Evolutionary conservation across 805 yeast genomes (phyloP), one percentile per base, ranked within the genome.

Genomic region (Hanseniaspora valbyensis): DNA sequence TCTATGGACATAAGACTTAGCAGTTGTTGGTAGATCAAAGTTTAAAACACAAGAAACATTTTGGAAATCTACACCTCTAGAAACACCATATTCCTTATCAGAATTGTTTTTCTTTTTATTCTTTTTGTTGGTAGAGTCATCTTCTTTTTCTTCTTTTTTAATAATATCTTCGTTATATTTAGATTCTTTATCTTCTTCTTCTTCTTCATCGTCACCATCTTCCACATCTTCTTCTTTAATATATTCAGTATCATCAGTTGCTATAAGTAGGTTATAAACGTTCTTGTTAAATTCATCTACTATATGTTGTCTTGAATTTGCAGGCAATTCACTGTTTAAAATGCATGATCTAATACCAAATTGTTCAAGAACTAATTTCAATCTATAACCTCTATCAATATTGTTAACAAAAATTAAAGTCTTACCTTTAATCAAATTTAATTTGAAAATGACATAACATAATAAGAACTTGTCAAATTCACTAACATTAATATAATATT

Each of bases 31-130:
- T 58, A 92, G 70, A 63, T 92, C 98, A 64, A 92, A 92, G 67
- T 92, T 92, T 56, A 92, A 70, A 7, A 92, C 98, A 69, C 97
- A 92, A 8, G 96, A 92, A 53, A 92, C 97, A 59, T 92, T 90
- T 59, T 77, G 81, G 72, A 92, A 92, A 67, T 92, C 98, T 36
- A 92, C 94, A 61, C 98, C 98, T 66, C 98, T 78, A 24, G 96
- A 83, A 38, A 89, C 96, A 55, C 96, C 95, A 62, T 83, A 92
- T 59, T 92, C 97, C 54, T 71, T 73, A 59, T 82, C 88, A 52
- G 74, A 71, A 52, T 68, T 70, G 4, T 60, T 55, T 44, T 56
- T 56, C 9, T 50, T 61, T 56, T 60, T 58, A 10, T 41, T 40
- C 19, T 62, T 53, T 41, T 57, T 56, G 44, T 56, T 51, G n/a